Percentiles rank a stretch among this genome's conserved stretches.
Conservation (phyloP, 129 eudicot genomes). For the Heracleum sosnowskyi region DNA sequence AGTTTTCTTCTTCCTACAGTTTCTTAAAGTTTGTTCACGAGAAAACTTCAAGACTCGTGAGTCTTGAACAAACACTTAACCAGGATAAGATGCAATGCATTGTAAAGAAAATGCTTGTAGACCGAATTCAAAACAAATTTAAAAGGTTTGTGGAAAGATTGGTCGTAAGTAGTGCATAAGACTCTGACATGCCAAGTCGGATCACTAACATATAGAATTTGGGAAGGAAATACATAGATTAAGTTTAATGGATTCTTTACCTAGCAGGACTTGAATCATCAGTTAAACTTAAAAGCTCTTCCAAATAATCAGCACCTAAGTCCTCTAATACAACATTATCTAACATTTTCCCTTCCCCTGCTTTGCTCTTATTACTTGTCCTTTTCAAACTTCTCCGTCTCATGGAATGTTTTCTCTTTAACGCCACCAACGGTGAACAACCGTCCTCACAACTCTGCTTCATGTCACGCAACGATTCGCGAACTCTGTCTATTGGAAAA, state of each 20-base stretch:
- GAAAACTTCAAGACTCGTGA: too few species aligned
- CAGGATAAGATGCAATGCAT: neutral
- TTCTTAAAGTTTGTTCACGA: neutral
- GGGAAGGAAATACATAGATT: neutral
- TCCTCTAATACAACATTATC: constrained; percentile 62
- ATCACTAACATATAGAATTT: neutral
- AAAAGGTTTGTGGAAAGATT: too few species aligned
- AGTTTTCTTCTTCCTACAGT: neutral
- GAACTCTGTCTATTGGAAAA: constrained; percentile 55
- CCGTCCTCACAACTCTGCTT: constrained; percentile 31
- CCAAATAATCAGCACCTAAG: constrained; percentile 68
- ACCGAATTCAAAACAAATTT: too few species aligned
- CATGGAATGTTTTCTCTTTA: constrained; percentile 57
- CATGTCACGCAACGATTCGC: constrained; percentile 55
- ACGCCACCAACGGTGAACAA: constrained; percentile 53
- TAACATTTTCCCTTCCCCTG: constrained; percentile 20
- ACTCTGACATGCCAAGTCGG: neutral
- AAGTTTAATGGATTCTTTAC: constrained; percentile 1
- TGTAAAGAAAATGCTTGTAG: neutral
- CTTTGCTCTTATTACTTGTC: constrained; percentile 21
- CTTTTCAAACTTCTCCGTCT: constrained; percentile 27
- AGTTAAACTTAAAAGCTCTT: constrained; percentile 48
- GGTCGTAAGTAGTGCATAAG: neutral
- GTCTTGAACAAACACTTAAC: too few species aligned
- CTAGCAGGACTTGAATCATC: constrained; percentile 14